phyloP scores from a whole-genome alignment of 2,329 filamentous ascomycete genomes.

The Hypocrella siamensis region DNA sequence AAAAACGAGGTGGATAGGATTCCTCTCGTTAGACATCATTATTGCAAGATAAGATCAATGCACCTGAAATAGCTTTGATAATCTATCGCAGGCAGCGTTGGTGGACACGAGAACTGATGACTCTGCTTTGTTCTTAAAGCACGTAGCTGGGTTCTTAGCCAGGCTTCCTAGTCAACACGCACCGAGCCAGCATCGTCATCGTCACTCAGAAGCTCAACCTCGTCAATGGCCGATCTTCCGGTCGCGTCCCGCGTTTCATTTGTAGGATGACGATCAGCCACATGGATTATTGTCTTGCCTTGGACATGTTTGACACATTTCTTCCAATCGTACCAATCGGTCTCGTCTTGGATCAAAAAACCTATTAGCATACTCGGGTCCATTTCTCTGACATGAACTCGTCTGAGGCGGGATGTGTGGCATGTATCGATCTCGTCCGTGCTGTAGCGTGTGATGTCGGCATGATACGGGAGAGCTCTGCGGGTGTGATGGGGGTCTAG shows the following conservation, averaged over 20 bases:
- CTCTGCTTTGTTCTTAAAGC: too few relatives aligned
- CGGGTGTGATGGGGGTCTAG: slow-evolving; percentile 86
- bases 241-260: slow-evolving; percentile 36
- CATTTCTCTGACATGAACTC: slow-evolving; percentile 79
- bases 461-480: slow-evolving; percentile 49
- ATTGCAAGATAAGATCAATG: too few relatives aligned
- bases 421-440: slow-evolving; percentile 65
- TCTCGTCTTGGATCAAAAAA: slow-evolving; percentile 68
- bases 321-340: slow-evolving; percentile 77
- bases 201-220: slow-evolving; percentile 80
- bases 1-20: slow-evolving; percentile 9
- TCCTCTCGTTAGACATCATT: too few relatives aligned
- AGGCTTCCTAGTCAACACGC: not conserved
- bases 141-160: not conserved
- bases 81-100: too few relatives aligned
- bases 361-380: slow-evolving; percentile 96
- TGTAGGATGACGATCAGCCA: slow-evolving; percentile 55
- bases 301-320: slow-evolving; percentile 56
- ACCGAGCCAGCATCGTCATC: slow-evolving; percentile 25
- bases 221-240: slow-evolving; percentile 63
- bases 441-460: slow-evolving; percentile 42
- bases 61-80: too few relatives aligned
- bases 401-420: slow-evolving; percentile 72
- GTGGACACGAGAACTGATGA: too few relatives aligned
- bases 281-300: slow-evolving; percentile 74